Conservation (phyloP, 2,329 filamentous ascomycete species). For the Fusarium sp. region DNA sequence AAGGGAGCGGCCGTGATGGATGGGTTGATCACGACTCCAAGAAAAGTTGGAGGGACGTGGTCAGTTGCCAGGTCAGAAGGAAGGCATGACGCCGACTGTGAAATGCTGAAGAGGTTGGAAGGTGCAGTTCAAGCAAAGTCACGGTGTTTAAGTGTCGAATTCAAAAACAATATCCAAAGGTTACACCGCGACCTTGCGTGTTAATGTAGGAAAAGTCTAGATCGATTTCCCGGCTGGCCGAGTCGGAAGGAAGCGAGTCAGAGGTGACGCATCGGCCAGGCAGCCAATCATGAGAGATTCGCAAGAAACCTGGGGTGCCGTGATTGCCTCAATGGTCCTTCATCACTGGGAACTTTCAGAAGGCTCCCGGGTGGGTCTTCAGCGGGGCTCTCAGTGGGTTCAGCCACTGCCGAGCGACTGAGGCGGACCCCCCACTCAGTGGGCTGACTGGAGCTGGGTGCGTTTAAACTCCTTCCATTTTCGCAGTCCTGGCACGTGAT, state of each 20-base stretch:
- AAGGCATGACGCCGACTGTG: conserved; percentile 38
- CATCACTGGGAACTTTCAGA: conserved; percentile 1
- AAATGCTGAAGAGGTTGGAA: neutral
- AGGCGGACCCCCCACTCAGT: neutral
- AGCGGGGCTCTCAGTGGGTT: conserved; percentile 3
- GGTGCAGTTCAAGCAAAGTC: neutral
- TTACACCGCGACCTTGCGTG: neutral
- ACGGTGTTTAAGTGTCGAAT: neutral
- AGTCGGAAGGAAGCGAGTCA: conserved; percentile 36
- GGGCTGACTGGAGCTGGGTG: conserved; percentile 3
- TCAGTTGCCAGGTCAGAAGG: conserved; percentile 37
- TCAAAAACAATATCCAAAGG: neutral
- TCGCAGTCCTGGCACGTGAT: conserved; percentile 1
- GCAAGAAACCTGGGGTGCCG: conserved; percentile 30
- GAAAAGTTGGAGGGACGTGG: conserved; percentile 22
- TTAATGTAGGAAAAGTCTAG: conserved; percentile 15
- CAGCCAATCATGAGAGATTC: conserved; percentile 38
- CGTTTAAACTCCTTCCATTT: conserved; percentile 4
- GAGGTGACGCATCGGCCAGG: conserved; percentile 45
- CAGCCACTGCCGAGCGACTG: conserved; percentile 5
- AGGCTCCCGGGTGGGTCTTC: conserved; percentile 10
- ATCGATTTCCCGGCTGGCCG: conserved; percentile 19
- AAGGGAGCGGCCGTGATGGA: conserved; percentile 27
- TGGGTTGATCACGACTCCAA: conserved; percentile 37
- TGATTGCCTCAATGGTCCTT: conserved; percentile 39